Evolutionary conservation across 1,139 yeast species (phyloP), one percentile per base, ranked within the genome.

Genomic region (Hyphopichia khmerensis): DNA sequence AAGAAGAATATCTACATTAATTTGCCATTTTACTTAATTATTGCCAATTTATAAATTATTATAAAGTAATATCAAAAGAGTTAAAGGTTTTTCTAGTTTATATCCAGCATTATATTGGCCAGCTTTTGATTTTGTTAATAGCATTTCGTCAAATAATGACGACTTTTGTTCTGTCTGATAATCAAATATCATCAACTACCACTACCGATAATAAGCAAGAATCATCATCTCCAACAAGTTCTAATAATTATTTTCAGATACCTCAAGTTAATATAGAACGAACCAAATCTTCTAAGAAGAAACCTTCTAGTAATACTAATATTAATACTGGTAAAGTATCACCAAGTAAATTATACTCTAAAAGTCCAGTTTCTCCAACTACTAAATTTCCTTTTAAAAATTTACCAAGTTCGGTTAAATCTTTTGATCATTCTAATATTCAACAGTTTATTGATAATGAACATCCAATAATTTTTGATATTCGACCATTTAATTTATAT

Each of bases 401-500:
- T 15, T 38, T 48, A 6, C 51, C 50, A 1, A 13, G 27, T 5
- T 43, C 40, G 4, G 41, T 45, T 15, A 19, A 36, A 16, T 17
- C 35, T 1, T 33, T 47, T n/a, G 35, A 36, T 6, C 23, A 8
- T 39, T 21, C 4, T 33, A 46, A 24, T 18, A 44, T 6, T 35
- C 3, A 31, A 23, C 9, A 24, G 32, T 16, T 11, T 33, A 10
- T 34, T 5, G 38, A 26, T 6, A 33, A 21, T 4, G 18, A 17
- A 10, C 32, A 11, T 27, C 37, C 39, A 7, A 43, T 67, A 8
- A 53, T 69, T n/a, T 52, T 71, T 36, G 77, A 72, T 48, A 60
- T 62, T 19, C 54, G 77, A 21, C 69, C 74, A 5, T 72, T 57
- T 50, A 71, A 69, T 49, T 48, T 57, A 33, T 72, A 58, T 47